Evolutionary conservation across 371 early-diverging fungal genomes (phyloP), one percentile per base, ranked within the genome.

Genomic region (Mucor mucedo): DNA sequence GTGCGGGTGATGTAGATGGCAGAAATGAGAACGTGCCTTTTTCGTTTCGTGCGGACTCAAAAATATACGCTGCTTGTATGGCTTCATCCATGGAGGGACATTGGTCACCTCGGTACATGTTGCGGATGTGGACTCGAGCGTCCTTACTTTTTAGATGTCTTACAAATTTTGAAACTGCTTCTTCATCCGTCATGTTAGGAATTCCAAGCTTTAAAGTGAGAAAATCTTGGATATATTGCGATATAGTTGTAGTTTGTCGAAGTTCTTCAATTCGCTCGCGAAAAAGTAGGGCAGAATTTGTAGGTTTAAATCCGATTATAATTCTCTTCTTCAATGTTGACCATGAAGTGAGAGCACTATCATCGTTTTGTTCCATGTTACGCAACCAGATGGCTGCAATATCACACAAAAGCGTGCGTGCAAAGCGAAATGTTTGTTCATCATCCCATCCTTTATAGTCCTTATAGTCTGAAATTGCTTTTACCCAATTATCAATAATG

Each of bases 401-500:
- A 21, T 10, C 48, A 4, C 27, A 21, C 28, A 48, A 21, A 4
- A 48, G 4, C 2, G 48, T 48, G 2, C 16, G 27, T 4, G 27
- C 48, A 27, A 48, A 48, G n/a, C 27, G n/a, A 21, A 28, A 16
- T 9, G 48, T 21, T 28, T 48, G 16, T 21, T 3, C 10, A 3
- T 16, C 16, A 5, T 4, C 10, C 16, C 16, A 48, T 5, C 5
- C 27, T 28, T 48, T 48, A 28, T 27, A 28, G 8, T 16, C 48
- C 27, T 16, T 27, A 14, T 54, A 54, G 11, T 54, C 40, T 0
- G 38, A 9, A 40, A 54, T 40, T 2, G 55, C 38, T 27, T 7
- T 35, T 8, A 40, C 40, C 55, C 55, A 54, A 6, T 35, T 5
- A 16, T 54, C 55, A 54, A 54, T 54, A 9, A 40, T 21, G 28